Percentiles rank a stretch among this genome's conserved stretches.
These are phyloP conservation scores for Penicillium ucsense DNA, from an alignment of 495 filamentous ascomycete species.

Conservation along the genomic window DNA sequence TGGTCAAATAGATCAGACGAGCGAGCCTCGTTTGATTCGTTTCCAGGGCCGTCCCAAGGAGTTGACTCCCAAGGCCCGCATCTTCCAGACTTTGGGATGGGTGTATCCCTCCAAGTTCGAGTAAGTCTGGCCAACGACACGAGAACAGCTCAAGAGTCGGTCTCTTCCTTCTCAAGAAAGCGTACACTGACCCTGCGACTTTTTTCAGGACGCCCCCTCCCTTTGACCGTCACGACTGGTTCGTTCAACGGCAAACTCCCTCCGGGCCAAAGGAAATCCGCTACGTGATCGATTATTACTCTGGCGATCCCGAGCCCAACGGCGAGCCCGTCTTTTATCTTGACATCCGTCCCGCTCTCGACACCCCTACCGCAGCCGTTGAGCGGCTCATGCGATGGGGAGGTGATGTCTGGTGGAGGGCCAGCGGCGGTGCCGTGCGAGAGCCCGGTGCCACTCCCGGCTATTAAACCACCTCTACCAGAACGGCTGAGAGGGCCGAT, in stretches of 20 bases:
- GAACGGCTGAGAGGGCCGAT: background rate
- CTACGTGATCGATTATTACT: slow-evolving; percentile 98
- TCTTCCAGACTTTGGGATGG: slow-evolving; percentile 67
- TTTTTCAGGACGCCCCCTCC: slow-evolving; percentile 58
- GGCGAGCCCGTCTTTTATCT: slow-evolving; percentile 95
- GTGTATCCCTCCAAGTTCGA: slow-evolving; percentile 70
- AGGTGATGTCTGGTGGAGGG: slow-evolving; percentile 86
- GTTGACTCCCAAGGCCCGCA: slow-evolving; percentile 77
- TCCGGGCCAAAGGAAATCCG: slow-evolving; percentile 63
- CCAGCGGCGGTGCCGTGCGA: slow-evolving; percentile 61
- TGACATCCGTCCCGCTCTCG: slow-evolving; percentile 92
- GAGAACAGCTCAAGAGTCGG: no score
- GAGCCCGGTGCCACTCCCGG: slow-evolving; percentile 13
- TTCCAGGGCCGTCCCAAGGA: slow-evolving; percentile 87
- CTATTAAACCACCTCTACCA: background rate
- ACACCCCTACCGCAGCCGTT: slow-evolving; percentile 64
- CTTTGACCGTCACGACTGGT: slow-evolving; percentile 99
- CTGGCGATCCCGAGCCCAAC: slow-evolving; percentile 71
- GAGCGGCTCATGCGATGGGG: slow-evolving; percentile 87
- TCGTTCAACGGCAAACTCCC: slow-evolving; percentile 59
- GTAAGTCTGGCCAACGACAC: slow-evolving; percentile 32
- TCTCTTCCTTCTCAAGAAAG: no score
- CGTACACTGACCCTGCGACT: slow-evolving; percentile 4
- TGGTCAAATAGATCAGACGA: slow-evolving; percentile 29
- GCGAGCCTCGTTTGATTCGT: slow-evolving; percentile 60